phyloP scores from a whole-genome alignment of 192 early-diverging fungal genomes.

The Coemansia sp. region DNA sequence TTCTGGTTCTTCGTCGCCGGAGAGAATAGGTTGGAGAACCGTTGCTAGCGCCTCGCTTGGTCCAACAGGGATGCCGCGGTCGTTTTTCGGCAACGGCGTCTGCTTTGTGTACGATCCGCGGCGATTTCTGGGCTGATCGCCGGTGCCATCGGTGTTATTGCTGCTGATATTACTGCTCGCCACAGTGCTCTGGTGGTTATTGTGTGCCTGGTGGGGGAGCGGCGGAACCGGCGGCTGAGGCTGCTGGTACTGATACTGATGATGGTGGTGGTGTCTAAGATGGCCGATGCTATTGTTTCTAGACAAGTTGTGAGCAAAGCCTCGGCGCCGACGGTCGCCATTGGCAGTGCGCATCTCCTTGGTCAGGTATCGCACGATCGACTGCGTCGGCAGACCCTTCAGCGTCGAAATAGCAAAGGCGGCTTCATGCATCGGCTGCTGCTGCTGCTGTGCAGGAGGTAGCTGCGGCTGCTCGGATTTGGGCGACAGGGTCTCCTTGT shows the following conservation, averaged over 20 bases:
- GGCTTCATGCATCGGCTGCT: constrained; percentile 15
- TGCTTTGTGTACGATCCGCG: constrained; percentile 15
- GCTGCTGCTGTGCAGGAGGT: constrained; percentile 5
- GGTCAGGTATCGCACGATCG: constrained; percentile 45
- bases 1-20: constrained; percentile 10
- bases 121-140: constrained; percentile 8
- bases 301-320: constrained; percentile 41
- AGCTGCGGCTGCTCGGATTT: constrained; percentile 13
- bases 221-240: constrained; percentile 41
- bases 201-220: constrained; percentile 29
- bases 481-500: constrained; percentile 26
- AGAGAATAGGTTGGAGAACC: constrained; percentile 23
- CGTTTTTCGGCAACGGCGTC: constrained; percentile 15
- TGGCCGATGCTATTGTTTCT: constrained; percentile 45
- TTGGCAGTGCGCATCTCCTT: constrained; percentile 43
- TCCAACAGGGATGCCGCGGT: background rate
- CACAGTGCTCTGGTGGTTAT: constrained; percentile 1
- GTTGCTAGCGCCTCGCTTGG: constrained; percentile 4
- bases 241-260: constrained; percentile 24
- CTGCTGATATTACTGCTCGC: background rate
- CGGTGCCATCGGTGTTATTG: background rate
- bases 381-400: constrained; percentile 52
- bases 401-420: constrained; percentile 44
- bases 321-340: constrained; percentile 32
- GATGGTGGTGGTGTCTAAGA: constrained; percentile 28